Evolutionary conservation across 495 filamentous ascomycete species (phyloP).

Genomic region (Lophiostoma macrostomum): DNA sequence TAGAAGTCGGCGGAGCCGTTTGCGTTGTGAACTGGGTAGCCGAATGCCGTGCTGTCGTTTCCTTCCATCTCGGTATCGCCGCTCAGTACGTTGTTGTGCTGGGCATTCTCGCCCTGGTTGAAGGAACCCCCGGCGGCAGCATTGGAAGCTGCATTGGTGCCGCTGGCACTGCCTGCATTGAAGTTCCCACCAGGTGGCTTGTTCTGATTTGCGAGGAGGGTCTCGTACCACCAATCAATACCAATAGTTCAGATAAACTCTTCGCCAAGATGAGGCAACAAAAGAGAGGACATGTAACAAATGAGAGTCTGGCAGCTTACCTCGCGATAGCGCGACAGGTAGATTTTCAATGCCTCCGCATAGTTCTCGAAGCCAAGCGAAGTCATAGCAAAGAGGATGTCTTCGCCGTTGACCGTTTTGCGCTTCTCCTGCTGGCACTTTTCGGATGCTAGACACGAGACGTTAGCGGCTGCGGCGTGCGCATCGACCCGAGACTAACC

Average conservation of each 20-base stretch:
- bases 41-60: conserved; percentile 38
- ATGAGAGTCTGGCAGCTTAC: conserved; percentile 58
- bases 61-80: conserved; percentile 37
- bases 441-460: conserved; percentile 71
- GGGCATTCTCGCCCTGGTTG: conserved; percentile 29
- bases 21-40: conserved; percentile 39
- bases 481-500: conserved; percentile 54
- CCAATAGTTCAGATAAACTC: conserved; percentile 39
- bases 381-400: conserved; percentile 98
- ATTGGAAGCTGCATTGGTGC: conserved; percentile 29
- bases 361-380: conserved; percentile 99
- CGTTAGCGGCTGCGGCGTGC: conserved; percentile 9
- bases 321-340: conserved; percentile 95
- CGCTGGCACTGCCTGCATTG: conserved; percentile 28
- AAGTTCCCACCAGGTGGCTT: conserved; percentile 32
- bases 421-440: conserved; percentile 99
- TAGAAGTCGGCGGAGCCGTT: conserved; percentile 36
- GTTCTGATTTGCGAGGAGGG: conserved; percentile 42
- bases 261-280: conserved; percentile 28
- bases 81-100: conserved; percentile 37
- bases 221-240: conserved; percentile 43
- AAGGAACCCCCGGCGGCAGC: conserved; percentile 21
- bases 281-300: conserved; percentile 32
- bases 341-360: conserved; percentile 94
- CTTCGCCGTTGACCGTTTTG: conserved; percentile 98